Evolutionary conservation across 2,329 filamentous ascomycete species (phyloP).

Genomic region (Lachnellula hyalina): DNA sequence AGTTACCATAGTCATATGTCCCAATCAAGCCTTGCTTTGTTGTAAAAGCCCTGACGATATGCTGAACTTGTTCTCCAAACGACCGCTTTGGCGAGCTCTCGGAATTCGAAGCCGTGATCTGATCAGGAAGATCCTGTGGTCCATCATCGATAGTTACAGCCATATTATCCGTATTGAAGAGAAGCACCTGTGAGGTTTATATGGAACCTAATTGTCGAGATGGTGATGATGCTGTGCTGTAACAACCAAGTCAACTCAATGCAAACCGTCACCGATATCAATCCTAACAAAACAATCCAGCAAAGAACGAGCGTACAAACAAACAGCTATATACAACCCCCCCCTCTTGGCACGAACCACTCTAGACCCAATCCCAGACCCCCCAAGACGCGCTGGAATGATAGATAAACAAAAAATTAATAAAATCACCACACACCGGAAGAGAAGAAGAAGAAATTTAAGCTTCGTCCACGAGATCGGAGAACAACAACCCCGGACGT

Average conservation of each 20-base stretch:
- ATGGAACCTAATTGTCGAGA: slow-evolving; percentile 1
- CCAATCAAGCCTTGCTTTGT: slow-evolving; percentile 68
- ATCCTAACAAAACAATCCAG: too few relatives aligned
- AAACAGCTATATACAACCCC: too few relatives aligned
- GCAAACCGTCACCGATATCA: too few relatives aligned
- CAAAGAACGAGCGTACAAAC: too few relatives aligned
- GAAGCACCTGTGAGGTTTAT: slow-evolving; percentile 6
- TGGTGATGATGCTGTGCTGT: not conserved
- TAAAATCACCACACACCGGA: too few relatives aligned
- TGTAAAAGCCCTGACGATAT: slow-evolving; percentile 41
- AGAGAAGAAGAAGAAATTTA: too few relatives aligned
- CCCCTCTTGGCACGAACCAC: too few relatives aligned
- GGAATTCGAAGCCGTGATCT: slow-evolving; percentile 36
- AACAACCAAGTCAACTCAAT: not conserved
- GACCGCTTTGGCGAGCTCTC: slow-evolving; percentile 34
- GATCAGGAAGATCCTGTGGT: slow-evolving; percentile 35
- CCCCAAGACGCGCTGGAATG: too few relatives aligned
- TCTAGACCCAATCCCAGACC: too few relatives aligned
- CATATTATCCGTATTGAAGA: slow-evolving; percentile 12
- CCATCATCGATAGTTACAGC: slow-evolving; percentile 24
- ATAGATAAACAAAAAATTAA: too few relatives aligned
- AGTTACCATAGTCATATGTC: slow-evolving; percentile 72
- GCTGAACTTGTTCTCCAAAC: slow-evolving; percentile 36
- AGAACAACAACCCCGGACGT: too few relatives aligned
- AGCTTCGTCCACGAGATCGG: too few relatives aligned